Conservation (phyloP, 2,329 filamentous ascomycete genomes). For the Myriosclerotinia duriaeana region DNA sequence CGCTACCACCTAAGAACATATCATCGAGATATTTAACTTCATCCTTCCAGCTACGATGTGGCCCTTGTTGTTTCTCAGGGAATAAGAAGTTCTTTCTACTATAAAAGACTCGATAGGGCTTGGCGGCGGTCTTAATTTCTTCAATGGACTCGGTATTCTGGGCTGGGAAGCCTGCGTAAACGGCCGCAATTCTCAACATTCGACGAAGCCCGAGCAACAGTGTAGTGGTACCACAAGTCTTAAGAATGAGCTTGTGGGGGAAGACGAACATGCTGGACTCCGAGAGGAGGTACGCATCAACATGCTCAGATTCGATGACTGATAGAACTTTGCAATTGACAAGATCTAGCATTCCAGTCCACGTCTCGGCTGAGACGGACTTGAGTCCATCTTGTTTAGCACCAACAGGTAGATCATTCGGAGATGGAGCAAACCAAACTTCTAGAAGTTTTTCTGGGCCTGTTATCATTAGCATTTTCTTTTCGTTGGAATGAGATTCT, state of each 20-base stretch:
- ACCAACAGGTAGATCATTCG: slow-evolving; percentile 67
- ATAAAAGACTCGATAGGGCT: slow-evolving; percentile 95
- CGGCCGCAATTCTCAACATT: slow-evolving; percentile 86
- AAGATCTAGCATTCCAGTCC: slow-evolving; percentile 96
- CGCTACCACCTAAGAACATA: slow-evolving; percentile 87
- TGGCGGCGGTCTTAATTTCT: slow-evolving; percentile 73
- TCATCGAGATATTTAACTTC: slow-evolving; percentile 91
- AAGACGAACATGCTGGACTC: slow-evolving; percentile 99
- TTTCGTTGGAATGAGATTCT: not conserved
- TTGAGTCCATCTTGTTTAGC: slow-evolving; percentile 79
- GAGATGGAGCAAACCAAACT: slow-evolving; percentile 91
- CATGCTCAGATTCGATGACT: slow-evolving; percentile 85
- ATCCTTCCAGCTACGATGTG: slow-evolving; percentile 95
- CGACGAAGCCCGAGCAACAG: slow-evolving; percentile 84
- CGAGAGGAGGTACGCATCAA: slow-evolving; percentile 94
- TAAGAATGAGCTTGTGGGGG: slow-evolving; percentile 98
- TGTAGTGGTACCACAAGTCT: slow-evolving; percentile 97
- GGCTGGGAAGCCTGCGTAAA: slow-evolving; percentile 85
- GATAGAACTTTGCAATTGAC: slow-evolving; percentile 99
- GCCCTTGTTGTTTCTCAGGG: slow-evolving; percentile 88
- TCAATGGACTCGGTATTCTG: slow-evolving; percentile 65
- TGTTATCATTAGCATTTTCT: slow-evolving; percentile 42
- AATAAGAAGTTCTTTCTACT: slow-evolving; percentile 98
- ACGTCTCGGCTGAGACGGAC: slow-evolving; percentile 76
- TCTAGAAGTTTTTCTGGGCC: slow-evolving; percentile 96